phyloP scores from a whole-genome alignment of 208 protist species.

The Trypanosoma brucei region DNA sequence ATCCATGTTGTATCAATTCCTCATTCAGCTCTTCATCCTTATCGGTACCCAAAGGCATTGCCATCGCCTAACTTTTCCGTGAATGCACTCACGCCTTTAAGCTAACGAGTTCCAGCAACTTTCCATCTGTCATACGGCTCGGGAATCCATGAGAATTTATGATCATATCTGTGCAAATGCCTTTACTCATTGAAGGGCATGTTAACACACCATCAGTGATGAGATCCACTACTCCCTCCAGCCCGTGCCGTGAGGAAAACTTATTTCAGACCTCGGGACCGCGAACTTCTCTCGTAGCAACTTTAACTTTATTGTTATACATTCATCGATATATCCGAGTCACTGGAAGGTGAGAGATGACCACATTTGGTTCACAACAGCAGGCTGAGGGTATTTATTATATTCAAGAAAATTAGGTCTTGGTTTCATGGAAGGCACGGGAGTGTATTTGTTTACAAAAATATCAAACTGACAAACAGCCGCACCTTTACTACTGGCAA shows the following conservation, averaged over 20 bases:
- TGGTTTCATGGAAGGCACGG: constrained; percentile 34
- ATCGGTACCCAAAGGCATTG: constrained; percentile 95
- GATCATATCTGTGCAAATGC: constrained; percentile 99
- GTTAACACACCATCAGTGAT: constrained; percentile 97
- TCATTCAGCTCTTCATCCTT: constrained; percentile 90
- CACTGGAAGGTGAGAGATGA: constrained; percentile 80
- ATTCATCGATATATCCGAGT: constrained; percentile 73
- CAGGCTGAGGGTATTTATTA: constrained; percentile 86
- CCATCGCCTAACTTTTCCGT: constrained; percentile 91
- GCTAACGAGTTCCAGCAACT: constrained; percentile 98
- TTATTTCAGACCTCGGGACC: constrained; percentile 98
- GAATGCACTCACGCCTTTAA: constrained; percentile 94
- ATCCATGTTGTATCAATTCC: constrained; percentile 89
- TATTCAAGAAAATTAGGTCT: constrained; percentile 76
- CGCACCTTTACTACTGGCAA: constrained; percentile 81
- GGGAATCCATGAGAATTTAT: constrained; percentile 99
- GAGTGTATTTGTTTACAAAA: constrained; percentile 94
- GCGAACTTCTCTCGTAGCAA: constrained; percentile 90
- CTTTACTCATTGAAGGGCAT: constrained; percentile 98
- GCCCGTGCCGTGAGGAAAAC: constrained; percentile 99
- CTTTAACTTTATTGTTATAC: constrained; percentile 93
- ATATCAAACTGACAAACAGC: constrained; percentile 87
- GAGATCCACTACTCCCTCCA: constrained; percentile 99
- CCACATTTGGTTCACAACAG: constrained; percentile 92
- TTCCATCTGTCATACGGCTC: constrained; percentile 99